Base-by-base conservation (phyloP, 2,329 filamentous ascomycete genomes). In the Geoglossum cookeanum region DNA sequence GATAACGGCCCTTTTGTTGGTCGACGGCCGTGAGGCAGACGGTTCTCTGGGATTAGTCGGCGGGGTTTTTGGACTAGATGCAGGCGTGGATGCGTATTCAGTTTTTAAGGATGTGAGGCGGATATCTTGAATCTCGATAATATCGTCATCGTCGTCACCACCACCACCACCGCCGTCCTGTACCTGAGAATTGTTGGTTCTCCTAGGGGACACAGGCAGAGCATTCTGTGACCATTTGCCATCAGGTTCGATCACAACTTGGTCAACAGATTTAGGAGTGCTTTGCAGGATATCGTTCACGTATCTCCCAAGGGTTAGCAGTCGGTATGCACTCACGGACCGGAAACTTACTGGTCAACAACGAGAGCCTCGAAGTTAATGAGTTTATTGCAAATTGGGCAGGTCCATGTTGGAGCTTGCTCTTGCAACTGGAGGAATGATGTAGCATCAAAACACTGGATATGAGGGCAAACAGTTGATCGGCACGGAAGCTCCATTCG, bases 401-500 rank as follows among this genome's bases (percentile, higher is more conserved):
- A 98, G n/a, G 82, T 76, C 92, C 92, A 98, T 17, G 92, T 94
- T 0, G 92, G 92, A 0, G 88, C 91, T 72, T 98, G 92, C 67
- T 97, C 89, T 67, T 97, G 91, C 32, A 98, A 72, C 64, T 95
- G 87, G 22, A 98, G 76, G 67, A 96, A 98, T 1, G 88, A 94
- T 2, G 81, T 84, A 2, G 86, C 91, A 68, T 98, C 92, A 63
- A 97, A 98, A 67, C 92, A 98, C 66, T 94, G 88, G 30, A 92
- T 86, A 68, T 98, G 92, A 2, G 80, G 84, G 71, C 92, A 98
- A 37, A 82, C 71, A 2, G 81, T 76, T 3, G 87, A 87, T 37
- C 92, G 83, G 63, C 88, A 88, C 0, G 92, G 92, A 15, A 86
- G 75, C 7, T 78, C 76, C 39, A 98, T 84, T 59, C 90, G 79